Conservation (phyloP, 192 early-diverging fungal genomes). For the Backusella psychrophila region DNA sequence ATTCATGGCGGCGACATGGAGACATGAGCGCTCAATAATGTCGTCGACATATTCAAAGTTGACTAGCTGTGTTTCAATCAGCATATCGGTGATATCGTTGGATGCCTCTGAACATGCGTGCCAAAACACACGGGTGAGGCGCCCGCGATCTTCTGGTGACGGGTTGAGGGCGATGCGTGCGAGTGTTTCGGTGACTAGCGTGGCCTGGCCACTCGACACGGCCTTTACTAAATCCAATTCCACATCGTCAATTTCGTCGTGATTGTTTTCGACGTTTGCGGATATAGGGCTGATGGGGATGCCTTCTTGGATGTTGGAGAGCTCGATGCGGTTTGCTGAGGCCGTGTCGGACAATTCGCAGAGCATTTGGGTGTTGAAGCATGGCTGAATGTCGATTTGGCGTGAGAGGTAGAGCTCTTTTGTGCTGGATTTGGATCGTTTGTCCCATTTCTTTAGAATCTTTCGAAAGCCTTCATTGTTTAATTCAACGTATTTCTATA, state of each 20-base stretch:
- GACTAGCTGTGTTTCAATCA: constrained; percentile 66
- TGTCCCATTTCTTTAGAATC: constrained; percentile 99
- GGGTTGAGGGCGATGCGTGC: constrained; percentile 34
- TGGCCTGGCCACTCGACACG: constrained; percentile 40
- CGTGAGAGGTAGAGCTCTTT: constrained; percentile 97
- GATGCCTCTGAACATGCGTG: constrained; percentile 61
- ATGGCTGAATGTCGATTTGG: constrained; percentile 97
- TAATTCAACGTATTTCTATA: constrained; percentile 93
- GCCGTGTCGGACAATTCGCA: constrained; percentile 88
- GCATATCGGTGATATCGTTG: constrained; percentile 51
- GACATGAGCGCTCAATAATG: constrained; percentile 86
- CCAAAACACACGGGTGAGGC: constrained; percentile 73
- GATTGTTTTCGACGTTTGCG: not conserved
- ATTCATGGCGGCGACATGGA: constrained; percentile 88
- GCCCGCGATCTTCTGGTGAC: constrained; percentile 54
- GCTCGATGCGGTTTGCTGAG: constrained; percentile 71
- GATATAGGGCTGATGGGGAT: constrained; percentile 20
- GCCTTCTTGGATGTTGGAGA: constrained; percentile 62
- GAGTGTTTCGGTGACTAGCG: constrained; percentile 50
- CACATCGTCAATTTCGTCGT: constrained; percentile 53
- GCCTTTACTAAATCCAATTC: constrained; percentile 59
- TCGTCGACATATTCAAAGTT: constrained; percentile 88
- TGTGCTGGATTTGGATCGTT: constrained; percentile 94
- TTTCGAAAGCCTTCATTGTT: constrained; percentile 95
- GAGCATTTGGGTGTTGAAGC: constrained; percentile 93